These are phyloP conservation scores for Pythium dissimile DNA, from an alignment of 352 stramenopile genomes.

Conservation along the genomic window DNA sequence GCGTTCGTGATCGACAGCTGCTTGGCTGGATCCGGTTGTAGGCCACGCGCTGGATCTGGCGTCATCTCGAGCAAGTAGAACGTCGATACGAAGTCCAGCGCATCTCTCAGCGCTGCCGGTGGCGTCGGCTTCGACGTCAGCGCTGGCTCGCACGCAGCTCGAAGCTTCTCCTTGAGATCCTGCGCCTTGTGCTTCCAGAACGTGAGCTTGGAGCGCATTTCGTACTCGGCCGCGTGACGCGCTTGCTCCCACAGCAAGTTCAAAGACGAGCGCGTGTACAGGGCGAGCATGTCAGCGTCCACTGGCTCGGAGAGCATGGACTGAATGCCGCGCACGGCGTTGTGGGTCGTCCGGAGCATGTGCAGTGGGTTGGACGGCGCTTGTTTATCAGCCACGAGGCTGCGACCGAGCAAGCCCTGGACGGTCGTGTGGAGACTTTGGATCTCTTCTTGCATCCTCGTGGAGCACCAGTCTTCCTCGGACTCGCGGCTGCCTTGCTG, in stretches of 20 bases:
- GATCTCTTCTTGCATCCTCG: constrained; percentile 11
- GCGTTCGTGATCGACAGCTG: constrained; percentile 13
- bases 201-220: constrained; percentile 26
- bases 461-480: constrained; percentile 6
- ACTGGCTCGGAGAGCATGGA: constrained; percentile 4
- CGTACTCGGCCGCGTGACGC: constrained; percentile 17
- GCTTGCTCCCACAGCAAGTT: constrained; percentile 25
- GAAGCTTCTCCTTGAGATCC: constrained; percentile 23
- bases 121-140: neutral
- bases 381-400: neutral
- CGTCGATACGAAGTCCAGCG: constrained; percentile 33
- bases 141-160: constrained; percentile 4
- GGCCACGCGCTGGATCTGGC: neutral
- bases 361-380: constrained; percentile 9
- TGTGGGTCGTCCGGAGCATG: constrained; percentile 18
- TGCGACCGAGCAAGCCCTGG: constrained; percentile 4
- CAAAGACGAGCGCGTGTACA: constrained; percentile 8
- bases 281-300: neutral
- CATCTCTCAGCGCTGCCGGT: constrained; percentile 10
- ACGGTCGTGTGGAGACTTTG: constrained; percentile 15
- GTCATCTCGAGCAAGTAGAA: constrained; percentile 29
- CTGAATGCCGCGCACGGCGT: constrained; percentile 11
- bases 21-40: neutral
- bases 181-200: constrained; percentile 36
- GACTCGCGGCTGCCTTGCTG: no score